These are phyloP conservation scores for Termitomyces sp. DNA, from an alignment of 768 basidiomycete genomes.

Conservation along the genomic window DNA sequence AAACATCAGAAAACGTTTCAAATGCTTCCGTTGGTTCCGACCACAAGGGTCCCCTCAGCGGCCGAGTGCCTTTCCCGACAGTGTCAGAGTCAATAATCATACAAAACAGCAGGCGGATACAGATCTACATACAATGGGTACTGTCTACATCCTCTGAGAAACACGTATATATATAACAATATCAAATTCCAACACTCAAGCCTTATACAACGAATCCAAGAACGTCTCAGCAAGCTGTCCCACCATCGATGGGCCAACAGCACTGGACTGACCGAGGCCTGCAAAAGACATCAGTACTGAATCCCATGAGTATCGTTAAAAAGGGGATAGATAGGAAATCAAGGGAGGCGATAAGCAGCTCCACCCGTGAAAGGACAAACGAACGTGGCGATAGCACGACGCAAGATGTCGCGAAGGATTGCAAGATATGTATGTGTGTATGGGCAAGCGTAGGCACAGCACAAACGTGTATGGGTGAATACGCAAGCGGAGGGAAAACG, in stretches of 20 bases:
- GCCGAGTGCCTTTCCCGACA: background rate
- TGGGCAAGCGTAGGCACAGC: background rate
- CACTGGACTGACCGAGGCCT: conserved; percentile 82
- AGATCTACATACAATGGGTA: background rate
- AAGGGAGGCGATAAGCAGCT: background rate
- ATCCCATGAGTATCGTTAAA: background rate
- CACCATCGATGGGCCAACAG: conserved; percentile 78
- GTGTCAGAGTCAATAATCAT: background rate
- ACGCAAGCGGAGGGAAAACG: background rate
- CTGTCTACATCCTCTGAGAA: background rate
- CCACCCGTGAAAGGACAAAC: background rate
- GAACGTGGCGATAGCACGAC: background rate
- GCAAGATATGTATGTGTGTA: background rate
- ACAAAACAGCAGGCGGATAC: background rate
- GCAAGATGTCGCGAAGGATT: background rate
- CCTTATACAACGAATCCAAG: conserved; percentile 80
- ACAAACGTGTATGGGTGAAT: background rate
- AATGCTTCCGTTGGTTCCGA: background rate
- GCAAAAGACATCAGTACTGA: background rate
- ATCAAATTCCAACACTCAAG: conserved; percentile 27
- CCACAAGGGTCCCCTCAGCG: background rate
- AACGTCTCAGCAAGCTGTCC: conserved; percentile 73
- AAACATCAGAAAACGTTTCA: background rate
- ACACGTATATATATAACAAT: background rate
- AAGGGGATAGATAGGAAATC: conserved; percentile 1